Conservation (phyloP, 1,139 yeast genomes). For the Petasospora fabianii region DNA sequence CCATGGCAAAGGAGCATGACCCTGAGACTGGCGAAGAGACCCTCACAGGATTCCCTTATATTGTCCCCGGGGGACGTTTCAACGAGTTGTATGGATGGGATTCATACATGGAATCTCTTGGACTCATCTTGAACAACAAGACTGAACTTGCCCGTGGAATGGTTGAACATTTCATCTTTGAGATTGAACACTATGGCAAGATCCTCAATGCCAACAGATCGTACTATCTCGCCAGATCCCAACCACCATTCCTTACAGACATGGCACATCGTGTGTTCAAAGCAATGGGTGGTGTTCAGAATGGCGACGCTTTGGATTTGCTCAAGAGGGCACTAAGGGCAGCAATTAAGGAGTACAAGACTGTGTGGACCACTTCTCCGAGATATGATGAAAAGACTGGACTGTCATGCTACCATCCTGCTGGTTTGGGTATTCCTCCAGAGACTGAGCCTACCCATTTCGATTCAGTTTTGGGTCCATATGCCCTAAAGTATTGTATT, state of each 20-base stretch:
- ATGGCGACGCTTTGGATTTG: constrained; percentile 53
- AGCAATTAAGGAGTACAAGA: constrained; percentile 81
- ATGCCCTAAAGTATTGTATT: constrained; percentile 57
- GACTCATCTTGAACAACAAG: constrained; percentile 66
- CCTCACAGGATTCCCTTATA: constrained; percentile 74
- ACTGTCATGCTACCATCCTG: constrained; percentile 86
- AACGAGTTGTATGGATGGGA: constrained; percentile 99
- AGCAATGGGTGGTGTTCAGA: constrained; percentile 43
- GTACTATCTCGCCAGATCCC: constrained; percentile 87
- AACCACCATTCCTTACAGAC: constrained; percentile 97
- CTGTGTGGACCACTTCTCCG: constrained; percentile 77
- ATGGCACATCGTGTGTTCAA: constrained; percentile 75
- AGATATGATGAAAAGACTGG: constrained; percentile 76
- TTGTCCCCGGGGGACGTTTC: constrained; percentile 96
- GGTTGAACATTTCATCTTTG: constrained; percentile 91
- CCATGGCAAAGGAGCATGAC: constrained; percentile 50
- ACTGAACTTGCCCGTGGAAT: constrained; percentile 78
- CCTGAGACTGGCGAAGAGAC: constrained; percentile 46
- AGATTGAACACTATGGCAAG: constrained; percentile 87
- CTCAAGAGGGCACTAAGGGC: constrained; percentile 64
- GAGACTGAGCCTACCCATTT: constrained; percentile 95
- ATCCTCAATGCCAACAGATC: constrained; percentile 92
- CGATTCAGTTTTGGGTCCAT: constrained; percentile 65
- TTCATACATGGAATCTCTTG: constrained; percentile 88
- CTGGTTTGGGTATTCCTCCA: constrained; percentile 89